Conservation (phyloP, 805 yeast species). For the Yamadazyma sp. region DNA sequence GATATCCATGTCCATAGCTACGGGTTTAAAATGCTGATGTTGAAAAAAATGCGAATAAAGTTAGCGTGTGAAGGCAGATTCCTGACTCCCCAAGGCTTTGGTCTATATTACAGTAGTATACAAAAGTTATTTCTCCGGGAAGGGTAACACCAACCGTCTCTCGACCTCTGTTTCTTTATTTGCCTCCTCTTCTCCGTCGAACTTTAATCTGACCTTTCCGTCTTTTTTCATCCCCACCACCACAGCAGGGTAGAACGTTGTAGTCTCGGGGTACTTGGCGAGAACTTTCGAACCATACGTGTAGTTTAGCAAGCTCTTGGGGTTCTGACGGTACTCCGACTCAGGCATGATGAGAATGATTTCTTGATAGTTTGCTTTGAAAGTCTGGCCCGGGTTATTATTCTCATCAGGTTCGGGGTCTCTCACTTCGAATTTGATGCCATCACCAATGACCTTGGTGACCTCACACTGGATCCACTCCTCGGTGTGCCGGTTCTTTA, state of each 20-base stretch:
- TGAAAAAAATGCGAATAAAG: constrained; percentile 18
- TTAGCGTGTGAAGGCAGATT: neutral
- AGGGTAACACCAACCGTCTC: constrained; percentile 78
- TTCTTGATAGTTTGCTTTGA: constrained; percentile 81
- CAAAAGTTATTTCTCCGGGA: constrained; percentile 43
- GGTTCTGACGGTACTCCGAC: constrained; percentile 19
- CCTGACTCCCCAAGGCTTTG: no score
- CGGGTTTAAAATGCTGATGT: no score
- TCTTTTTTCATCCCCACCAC: constrained; percentile 77
- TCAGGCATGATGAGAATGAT: constrained; percentile 61
- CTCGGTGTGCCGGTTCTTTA: constrained; percentile 66
- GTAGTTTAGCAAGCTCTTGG: constrained; percentile 44
- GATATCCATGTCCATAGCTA: constrained; percentile 49
- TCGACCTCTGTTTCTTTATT: constrained; percentile 94
- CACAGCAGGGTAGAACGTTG: constrained; percentile 93
- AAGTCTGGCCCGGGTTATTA: constrained; percentile 83
- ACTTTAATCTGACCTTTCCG: constrained; percentile 73
- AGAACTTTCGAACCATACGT: constrained; percentile 80
- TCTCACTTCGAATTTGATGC: constrained; percentile 78
- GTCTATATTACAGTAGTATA: constrained; percentile 8
- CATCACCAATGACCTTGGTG: constrained; percentile 71
- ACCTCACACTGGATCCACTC: constrained; percentile 98
- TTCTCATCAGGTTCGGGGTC: constrained; percentile 98
- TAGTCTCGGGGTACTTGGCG: constrained; percentile 96
- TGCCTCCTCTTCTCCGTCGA: constrained; percentile 97